phyloP scores from a whole-genome alignment of 225 moss, liverwort and hornwort species.

The Climacium dendroides region DNA sequence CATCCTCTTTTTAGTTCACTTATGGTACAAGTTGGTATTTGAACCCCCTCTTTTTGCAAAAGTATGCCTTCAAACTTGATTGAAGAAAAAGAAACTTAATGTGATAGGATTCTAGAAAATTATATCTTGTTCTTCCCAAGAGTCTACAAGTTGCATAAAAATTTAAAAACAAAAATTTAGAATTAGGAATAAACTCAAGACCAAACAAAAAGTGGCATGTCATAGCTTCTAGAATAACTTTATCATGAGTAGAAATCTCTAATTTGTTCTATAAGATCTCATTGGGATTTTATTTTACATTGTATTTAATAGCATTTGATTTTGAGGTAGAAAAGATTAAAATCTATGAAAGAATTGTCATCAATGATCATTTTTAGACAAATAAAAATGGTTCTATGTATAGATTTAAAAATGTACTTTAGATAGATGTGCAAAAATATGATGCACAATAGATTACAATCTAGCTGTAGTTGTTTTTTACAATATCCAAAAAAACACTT shows the following conservation, averaged over 20 bases:
- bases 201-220: not conserved
- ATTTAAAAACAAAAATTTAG: not conserved
- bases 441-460: not conserved
- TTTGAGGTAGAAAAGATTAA: not conserved
- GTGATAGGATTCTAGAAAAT: not conserved
- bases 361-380: not conserved
- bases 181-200: not conserved
- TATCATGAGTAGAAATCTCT: not conserved
- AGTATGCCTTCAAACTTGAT: not conserved
- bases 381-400: no score
- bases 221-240: not conserved
- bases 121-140: not conserved
- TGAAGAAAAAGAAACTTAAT: not conserved
- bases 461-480: no score
- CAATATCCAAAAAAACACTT: not conserved
- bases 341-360: no score
- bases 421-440: not conserved
- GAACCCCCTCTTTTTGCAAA: not conserved
- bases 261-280: no score
- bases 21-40: not conserved
- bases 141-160: not conserved
- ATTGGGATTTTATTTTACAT: not conserved
- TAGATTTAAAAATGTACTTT: not conserved
- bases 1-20: not conserved
- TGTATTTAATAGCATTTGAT: not conserved